These are phyloP conservation scores for Tuber microsphaerosporum DNA, from an alignment of 495 filamentous ascomycete genomes.

Conservation along the genomic window DNA sequence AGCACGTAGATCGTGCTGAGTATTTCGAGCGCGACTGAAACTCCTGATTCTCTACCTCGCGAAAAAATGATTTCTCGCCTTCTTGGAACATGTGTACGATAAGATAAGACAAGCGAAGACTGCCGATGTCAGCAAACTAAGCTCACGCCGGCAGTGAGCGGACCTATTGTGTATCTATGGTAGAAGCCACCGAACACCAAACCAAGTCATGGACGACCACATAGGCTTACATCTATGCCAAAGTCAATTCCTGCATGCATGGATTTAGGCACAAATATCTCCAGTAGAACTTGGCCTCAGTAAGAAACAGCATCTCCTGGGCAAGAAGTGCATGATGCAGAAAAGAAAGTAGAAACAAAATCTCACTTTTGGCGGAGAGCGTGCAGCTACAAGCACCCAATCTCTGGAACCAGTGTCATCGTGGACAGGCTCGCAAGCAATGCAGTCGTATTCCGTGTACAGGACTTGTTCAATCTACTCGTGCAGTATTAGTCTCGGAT, in stretches of 20 bases:
- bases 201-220: neutral
- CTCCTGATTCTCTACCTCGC: neutral
- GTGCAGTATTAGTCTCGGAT: neutral
- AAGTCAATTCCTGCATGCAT: neutral
- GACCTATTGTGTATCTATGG: neutral
- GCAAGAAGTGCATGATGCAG: neutral
- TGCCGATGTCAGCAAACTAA: neutral
- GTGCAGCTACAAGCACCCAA: neutral
- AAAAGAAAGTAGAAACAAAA: neutral
- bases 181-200: neutral
- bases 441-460: neutral
- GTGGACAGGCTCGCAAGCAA: neutral
- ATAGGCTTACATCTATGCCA: neutral
- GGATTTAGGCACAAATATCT: neutral
- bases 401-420: neutral
- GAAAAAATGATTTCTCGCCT: neutral
- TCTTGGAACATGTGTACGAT: neutral
- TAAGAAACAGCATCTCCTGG: neutral
- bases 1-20: neutral
- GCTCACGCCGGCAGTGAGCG: neutral
- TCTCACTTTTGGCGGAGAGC: neutral
- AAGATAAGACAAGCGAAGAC: conserved; percentile 1
- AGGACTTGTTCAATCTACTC: neutral
- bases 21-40: neutral
- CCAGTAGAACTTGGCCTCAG: neutral